Base-by-base conservation (phyloP, 495 filamentous ascomycete genomes). In the Bombardia bombarda region DNA sequence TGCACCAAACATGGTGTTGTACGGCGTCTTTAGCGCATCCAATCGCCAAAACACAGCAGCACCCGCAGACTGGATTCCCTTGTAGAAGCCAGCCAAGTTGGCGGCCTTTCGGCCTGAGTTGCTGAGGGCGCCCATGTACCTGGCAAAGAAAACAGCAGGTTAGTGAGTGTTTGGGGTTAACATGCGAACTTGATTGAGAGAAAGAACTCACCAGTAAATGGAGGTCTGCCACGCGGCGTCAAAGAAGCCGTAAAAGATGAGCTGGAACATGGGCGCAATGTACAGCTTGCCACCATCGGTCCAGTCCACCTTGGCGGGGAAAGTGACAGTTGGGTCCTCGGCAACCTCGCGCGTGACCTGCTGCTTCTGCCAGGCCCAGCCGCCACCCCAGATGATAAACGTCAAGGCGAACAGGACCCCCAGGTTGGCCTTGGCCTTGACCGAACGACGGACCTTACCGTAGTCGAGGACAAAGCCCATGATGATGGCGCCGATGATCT, bases 31-130 rank as follows among this genome's bases (percentile, higher is more conserved):
- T 13, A 73, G 43, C 16, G 76, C 77, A 47, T 95, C 89, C 54
- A 88, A 55, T 3, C 82, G 73, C 86, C 84, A 95, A 56, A 84
- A 86, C 36, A 90, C 76, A n/a, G 88, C 90, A 6, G 81, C 79
- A 47, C 88, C 90, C n/a, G 87, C 88, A 22, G 86, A 92, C 65
- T 96, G 90, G 52, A 97, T 85, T 22, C 86, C 87, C 58, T 95
- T 95, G 75, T 95, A 95, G 72, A 90, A 95, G 41, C 90, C 90
- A 24, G 87, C 80, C 54, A 92, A 85, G 69, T 95, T 94, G 66
- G 90, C 90, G 17, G 90, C 74, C 56, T 89, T 93, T 56, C 89
- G 85, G 47, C 83, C 78, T 35, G 92, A 93, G 72, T 97, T 95
- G 54, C 81, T 86, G 23, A 95, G 73, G 14, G 88, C 81, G 25